Evolutionary conservation across 305 asterid genomes (phyloP).

Genomic region (Petunia hybrid): DNA sequence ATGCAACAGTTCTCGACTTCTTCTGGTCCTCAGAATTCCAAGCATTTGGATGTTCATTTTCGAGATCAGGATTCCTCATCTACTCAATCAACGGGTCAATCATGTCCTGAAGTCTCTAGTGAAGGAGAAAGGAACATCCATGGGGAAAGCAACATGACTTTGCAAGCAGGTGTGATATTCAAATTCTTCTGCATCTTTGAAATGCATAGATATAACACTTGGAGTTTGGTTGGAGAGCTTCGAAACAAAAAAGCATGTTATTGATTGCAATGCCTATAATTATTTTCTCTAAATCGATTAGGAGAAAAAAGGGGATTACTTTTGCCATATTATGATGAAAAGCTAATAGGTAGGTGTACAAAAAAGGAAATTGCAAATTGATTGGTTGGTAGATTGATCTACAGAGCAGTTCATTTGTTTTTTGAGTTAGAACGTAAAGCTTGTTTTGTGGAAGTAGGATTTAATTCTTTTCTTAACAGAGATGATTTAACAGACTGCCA

Average conservation of each 20-base stretch:
- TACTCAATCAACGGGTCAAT: conserved; percentile 42
- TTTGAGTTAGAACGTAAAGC: not conserved
- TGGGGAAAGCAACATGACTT: conserved; percentile 13
- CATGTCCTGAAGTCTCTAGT: conserved; percentile 34
- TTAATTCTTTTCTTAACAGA: conserved; percentile 19
- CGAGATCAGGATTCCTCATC: conserved; percentile 43
- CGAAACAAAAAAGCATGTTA: not conserved
- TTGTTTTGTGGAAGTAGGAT: not conserved
- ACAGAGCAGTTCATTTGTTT: not conserved
- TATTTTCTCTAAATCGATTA: not conserved
- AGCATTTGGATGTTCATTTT: conserved; percentile 33
- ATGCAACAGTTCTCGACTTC: conserved; percentile 27
- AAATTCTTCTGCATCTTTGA: conserved; percentile 19
- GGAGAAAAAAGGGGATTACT: not conserved
- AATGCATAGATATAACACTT: not conserved
- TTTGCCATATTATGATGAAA: not conserved
- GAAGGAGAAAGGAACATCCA: conserved; percentile 32
- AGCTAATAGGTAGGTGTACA: not conserved
- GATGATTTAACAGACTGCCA: not conserved
- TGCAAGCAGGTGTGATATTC: conserved; percentile 34
- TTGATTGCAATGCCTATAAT: not conserved
- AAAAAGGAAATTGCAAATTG: conserved; percentile 1
- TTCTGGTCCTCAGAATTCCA: conserved; percentile 1
- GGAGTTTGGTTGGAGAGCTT: not conserved
- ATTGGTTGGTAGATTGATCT: not conserved